phyloP scores from a whole-genome alignment of 2,329 filamentous ascomycete species.

The Tolypocladium tundrense region DNA sequence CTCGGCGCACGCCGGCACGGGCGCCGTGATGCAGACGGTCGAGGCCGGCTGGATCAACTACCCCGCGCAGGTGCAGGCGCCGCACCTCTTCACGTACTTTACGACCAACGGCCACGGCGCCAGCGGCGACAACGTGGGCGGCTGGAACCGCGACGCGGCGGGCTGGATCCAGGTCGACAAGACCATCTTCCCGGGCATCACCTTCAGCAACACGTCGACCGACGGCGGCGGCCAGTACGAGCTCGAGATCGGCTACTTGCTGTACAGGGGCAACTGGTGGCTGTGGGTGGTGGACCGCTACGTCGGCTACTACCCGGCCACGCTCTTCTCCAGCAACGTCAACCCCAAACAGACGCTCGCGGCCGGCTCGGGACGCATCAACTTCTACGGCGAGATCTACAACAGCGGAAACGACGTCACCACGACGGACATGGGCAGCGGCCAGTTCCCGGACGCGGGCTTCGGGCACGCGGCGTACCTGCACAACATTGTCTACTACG shows the following conservation, averaged over 20 bases:
- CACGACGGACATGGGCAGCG: slow-evolving; percentile 12
- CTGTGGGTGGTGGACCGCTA: slow-evolving; percentile 6
- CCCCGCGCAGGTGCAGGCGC: slow-evolving; percentile 4
- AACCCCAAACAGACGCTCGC: slow-evolving; percentile 4
- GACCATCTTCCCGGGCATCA: slow-evolving; percentile 8
- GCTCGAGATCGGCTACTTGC: slow-evolving; percentile 5
- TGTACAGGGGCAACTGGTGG: slow-evolving; percentile 11
- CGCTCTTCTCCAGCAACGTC: slow-evolving; percentile 6
- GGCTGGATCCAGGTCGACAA: slow-evolving; percentile 11
- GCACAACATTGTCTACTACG: slow-evolving; percentile 8
- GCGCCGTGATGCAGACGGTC: slow-evolving; percentile 7
- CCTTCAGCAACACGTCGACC: slow-evolving; percentile 4
- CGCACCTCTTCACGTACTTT: slow-evolving; percentile 11
- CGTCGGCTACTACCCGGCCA: slow-evolving; percentile 11
- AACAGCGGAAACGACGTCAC: slow-evolving; percentile 9
- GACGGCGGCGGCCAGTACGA: slow-evolving; percentile 8
- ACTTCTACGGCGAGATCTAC: slow-evolving; percentile 11
- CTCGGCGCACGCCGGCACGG: slow-evolving; percentile 3
- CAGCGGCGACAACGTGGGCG: slow-evolving; percentile 7
- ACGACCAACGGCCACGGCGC: slow-evolving; percentile 9
- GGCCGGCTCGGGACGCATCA: slow-evolving; percentile 4
- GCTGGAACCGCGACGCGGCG: slow-evolving; percentile 9
- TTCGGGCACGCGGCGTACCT: slow-evolving; percentile 8
- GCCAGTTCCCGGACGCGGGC: slow-evolving; percentile 10
- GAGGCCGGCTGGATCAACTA: slow-evolving; percentile 13